These are phyloP conservation scores for Tuber umbilicatum DNA, from an alignment of 495 filamentous ascomycete genomes.

Conservation along the genomic window DNA sequence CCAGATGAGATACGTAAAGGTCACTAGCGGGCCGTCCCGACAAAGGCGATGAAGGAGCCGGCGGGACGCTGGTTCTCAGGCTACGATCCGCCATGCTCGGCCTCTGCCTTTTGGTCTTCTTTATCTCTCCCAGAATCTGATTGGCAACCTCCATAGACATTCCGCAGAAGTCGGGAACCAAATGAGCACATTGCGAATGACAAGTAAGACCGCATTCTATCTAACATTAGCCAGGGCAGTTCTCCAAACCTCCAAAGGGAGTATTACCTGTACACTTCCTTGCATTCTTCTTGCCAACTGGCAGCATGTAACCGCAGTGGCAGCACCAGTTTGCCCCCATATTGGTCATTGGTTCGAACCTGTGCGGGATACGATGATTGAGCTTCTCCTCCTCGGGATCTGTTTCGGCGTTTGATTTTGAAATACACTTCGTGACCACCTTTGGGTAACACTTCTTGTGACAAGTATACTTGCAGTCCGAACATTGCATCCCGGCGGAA, in stretches of 20 bases:
- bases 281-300: conserved; percentile 87
- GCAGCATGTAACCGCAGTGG: conserved; percentile 96
- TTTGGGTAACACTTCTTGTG: conserved; percentile 93
- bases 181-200: conserved; percentile 83
- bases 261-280: conserved; percentile 76
- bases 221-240: conserved; percentile 27
- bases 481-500: conserved; percentile 96
- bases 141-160: conserved; percentile 99
- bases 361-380: conserved; percentile 97
- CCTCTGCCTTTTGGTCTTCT: conserved; percentile 33
- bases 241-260: conserved; percentile 7
- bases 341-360: conserved; percentile 89
- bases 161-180: conserved; percentile 98
- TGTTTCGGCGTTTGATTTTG: conserved; percentile 95
- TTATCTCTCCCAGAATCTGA: conserved; percentile 59
- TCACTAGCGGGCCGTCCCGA: conserved; percentile 27
- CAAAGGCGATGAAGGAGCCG: conserved; percentile 24
- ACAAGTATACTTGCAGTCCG: conserved; percentile 99
- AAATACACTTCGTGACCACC: conserved; percentile 99
- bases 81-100: conserved; percentile 18
- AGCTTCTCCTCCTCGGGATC: conserved; percentile 99
- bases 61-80: conserved; percentile 14
- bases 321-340: conserved; percentile 99
- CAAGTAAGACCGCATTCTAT: conserved; percentile 87
- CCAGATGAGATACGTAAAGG: conserved; percentile 23